Evolutionary conservation across 73 alveolate genomes (phyloP), one percentile per base, ranked within the genome.

Genomic region (Blepharisma japonicum): DNA sequence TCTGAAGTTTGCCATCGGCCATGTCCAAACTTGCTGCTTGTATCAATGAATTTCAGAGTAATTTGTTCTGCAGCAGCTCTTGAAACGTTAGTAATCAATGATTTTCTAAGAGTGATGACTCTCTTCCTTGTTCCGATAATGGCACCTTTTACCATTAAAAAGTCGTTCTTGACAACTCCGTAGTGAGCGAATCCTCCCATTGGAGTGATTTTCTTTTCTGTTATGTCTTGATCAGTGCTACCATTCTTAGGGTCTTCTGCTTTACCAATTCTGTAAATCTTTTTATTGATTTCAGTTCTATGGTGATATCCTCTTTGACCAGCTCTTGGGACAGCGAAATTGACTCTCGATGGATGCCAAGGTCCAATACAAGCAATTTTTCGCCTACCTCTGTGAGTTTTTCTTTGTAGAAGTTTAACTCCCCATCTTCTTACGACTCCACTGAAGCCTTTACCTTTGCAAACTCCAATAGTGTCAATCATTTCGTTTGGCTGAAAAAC

Each of bases 341-440:
- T 92, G 78, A 97, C 99, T 78, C 98, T 94, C 71, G 99, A 93
- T 71, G 99, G 99, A 97, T 97, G 99, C 99, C 99, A 97, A 51
- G 98, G 92, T 68, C 99, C 99, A 84, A 97, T 96, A 92, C 99
- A 97, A 56, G 98, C 99, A 72, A 98, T 99, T 93, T 96, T 96
- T 86, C 99, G 92, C 86, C 95, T 94, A 77, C 99, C 99, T 91
- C 99, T 97, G 85, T 98, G 99, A 76, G 99, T 91, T 94, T 98
- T 98, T 90, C 99, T 92, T 74, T 94, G 97, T 83, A 98, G 92
- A 56, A 97, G 95, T 79, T 97, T 96, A 68, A 96, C 98, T 42
- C 99, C 99, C 96, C 97, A 98, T 86, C 99, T 95, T 81, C 92
- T 89, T 91, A 94, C 94, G 81, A 97, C 99, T 80, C 99, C 99